Percentiles rank a stretch among this genome's conserved stretches.
phyloP scores from a whole-genome alignment of 345 rosid genomes.

The Eucalyptus microcorys region DNA sequence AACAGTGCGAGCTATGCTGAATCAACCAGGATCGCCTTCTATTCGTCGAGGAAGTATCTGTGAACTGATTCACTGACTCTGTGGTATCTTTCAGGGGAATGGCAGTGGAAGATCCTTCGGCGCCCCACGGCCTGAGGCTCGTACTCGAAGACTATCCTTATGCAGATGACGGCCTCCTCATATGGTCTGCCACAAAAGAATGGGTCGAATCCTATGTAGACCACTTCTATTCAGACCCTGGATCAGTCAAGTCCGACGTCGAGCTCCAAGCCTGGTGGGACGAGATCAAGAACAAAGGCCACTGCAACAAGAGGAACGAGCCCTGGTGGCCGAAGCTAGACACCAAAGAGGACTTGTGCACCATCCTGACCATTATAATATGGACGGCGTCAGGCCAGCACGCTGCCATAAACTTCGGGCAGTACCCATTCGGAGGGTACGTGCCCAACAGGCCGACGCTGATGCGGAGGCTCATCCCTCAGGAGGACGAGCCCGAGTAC shows the following conservation, averaged over 20 bases:
- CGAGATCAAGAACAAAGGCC: conserved; percentile 89
- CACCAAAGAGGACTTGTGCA: conserved; percentile 59
- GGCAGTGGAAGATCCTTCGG: conserved; percentile 85
- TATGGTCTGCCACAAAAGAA: conserved; percentile 80
- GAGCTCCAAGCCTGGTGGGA: conserved; percentile 97
- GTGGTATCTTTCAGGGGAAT: conserved; percentile 46
- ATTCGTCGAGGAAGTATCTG: neutral
- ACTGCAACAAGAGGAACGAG: conserved; percentile 66
- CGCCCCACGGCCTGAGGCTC: conserved; percentile 60
- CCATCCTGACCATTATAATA: conserved; percentile 61
- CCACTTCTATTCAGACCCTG: conserved; percentile 59
- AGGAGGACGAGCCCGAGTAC: conserved; percentile 40
- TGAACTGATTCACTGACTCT: neutral
- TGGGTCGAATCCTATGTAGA: conserved; percentile 61
- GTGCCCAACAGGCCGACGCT: conserved; percentile 87
- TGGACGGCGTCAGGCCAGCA: conserved; percentile 95
- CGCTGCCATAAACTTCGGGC: conserved; percentile 92
- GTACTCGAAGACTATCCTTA: conserved; percentile 90
- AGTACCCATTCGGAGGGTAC: conserved; percentile 93
- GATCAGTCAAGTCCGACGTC: conserved; percentile 44
- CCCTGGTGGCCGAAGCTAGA: conserved; percentile 94
- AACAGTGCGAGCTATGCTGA: neutral
- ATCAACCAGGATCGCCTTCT: neutral
- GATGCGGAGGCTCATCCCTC: conserved; percentile 64
- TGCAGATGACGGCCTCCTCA: conserved; percentile 81